Base-by-base conservation (phyloP, 2,329 filamentous ascomycete species). In the Plenodomus biglobosus region DNA sequence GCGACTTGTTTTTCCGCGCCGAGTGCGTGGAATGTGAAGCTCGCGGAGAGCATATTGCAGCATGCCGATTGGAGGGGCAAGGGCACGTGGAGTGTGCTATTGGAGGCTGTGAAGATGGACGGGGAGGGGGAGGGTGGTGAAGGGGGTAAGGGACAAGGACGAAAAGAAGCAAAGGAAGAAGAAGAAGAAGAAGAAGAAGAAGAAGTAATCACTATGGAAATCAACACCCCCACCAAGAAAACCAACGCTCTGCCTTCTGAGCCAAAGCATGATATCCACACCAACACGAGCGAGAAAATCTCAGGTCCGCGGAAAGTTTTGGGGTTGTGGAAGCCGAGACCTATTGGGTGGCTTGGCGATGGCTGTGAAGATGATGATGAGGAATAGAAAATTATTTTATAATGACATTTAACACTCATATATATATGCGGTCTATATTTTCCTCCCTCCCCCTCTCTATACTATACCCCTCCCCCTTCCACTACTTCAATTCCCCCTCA, bases 1-100 rank as follows among this genome's bases (percentile, higher is more conserved):
- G 35, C 34, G 2, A 37, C 44, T 3, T 75, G 73, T 50, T 72
- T 74, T 43, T 58, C 69, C 6, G 55, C 69, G 36, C 69, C 73
- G 0, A 66, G 66, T 7, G 52, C 55, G 22, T 76, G 73, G 74
- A 69, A 68, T 35, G 43, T 70, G 18, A 60, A 58, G 45, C 55
- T 77, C 8, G 73, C 70, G 0, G 59, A 66, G 38, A 47, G 40
- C 15, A 16, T 76, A 20, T 42, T 76, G 17, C 53, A 62, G 1
- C 59, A 64, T 19, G 50, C 53, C 0, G 50, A 62, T 1, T 8
- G 41, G 19, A 52, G 50, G 18, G 4, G 39, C 4, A 45, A 46
- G 27, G 20, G 49, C 34, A 67, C 64, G 65, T 17, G 42, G 2
- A 44, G 36, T 10, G 40, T 76, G 10, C 48, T 76, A 17, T 55